These are phyloP conservation scores for Neurospora sp. DNA, from an alignment of 2,329 filamentous ascomycete species.

Conservation along the genomic window DNA sequence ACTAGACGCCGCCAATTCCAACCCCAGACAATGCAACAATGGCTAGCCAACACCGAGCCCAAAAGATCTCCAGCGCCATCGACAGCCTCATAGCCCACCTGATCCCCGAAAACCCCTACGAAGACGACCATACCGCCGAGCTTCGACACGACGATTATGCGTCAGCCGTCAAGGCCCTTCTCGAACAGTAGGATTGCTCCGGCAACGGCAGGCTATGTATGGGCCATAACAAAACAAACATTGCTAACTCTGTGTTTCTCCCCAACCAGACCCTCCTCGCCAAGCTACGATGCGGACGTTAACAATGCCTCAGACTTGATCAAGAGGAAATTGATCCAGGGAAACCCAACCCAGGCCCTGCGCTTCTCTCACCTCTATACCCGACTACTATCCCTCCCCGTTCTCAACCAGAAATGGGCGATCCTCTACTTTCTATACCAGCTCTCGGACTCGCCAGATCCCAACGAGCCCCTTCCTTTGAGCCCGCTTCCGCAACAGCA, in stretches of 20 bases:
- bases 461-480: constrained; percentile 39
- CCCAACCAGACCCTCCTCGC: constrained; percentile 34
- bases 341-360: constrained; percentile 68
- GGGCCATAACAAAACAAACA: neutral
- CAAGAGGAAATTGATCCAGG: constrained; percentile 74
- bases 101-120: constrained; percentile 54
- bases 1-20: too few species aligned
- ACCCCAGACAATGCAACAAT: constrained; percentile 38
- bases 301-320: constrained; percentile 92
- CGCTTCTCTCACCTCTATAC: constrained; percentile 88
- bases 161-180: constrained; percentile 38
- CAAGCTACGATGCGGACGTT: constrained; percentile 58
- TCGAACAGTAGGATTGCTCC: constrained; percentile 36
- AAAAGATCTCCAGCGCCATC: constrained; percentile 70
- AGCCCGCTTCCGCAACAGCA: constrained; percentile 20
- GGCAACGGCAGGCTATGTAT: neutral
- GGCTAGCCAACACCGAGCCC: constrained; percentile 40
- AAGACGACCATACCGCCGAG: constrained; percentile 59
- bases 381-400: constrained; percentile 77
- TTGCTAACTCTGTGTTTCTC: constrained; percentile 1
- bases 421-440: constrained; percentile 87
- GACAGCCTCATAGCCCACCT: constrained; percentile 69
- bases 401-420: constrained; percentile 92
- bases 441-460: constrained; percentile 59
- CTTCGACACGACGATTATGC: constrained; percentile 57